These are phyloP conservation scores for Bremia lactucae DNA, from an alignment of 352 stramenopile genomes.

Conservation along the genomic window DNA sequence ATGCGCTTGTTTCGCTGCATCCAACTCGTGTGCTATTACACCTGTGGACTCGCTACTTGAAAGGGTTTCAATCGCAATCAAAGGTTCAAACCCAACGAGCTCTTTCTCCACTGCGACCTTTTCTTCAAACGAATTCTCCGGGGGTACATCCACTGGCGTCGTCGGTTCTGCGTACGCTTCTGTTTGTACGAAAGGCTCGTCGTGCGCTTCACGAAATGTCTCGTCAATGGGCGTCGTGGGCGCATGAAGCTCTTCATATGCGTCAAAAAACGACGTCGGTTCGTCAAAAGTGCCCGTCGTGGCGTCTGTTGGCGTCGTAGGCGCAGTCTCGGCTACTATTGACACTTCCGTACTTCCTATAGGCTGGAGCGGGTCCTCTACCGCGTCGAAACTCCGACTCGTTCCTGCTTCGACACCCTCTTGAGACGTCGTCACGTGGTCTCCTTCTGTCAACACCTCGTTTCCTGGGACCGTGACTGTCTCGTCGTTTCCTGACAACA, in stretches of 20 bases:
- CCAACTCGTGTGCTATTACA: too few relatives aligned
- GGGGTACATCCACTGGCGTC: constrained; percentile 8
- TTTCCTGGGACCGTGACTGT: constrained; percentile 1
- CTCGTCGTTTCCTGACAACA: background rate
- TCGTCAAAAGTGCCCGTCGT: too few relatives aligned
- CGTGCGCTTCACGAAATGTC: background rate
- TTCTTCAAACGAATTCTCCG: constrained; percentile 10
- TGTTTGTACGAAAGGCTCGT: constrained; percentile 3
- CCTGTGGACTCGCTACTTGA: background rate
- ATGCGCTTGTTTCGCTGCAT: too few relatives aligned
- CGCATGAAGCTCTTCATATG: too few relatives aligned
- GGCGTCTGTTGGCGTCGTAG: too few relatives aligned
- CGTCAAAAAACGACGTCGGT: too few relatives aligned
- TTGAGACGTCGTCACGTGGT: background rate
- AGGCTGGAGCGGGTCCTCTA: too few relatives aligned
- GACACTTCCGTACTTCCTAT: background rate
- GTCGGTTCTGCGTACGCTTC: constrained; percentile 1
- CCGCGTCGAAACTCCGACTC: too few relatives aligned
- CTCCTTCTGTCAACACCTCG: constrained; percentile 1
- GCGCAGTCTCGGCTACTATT: background rate
- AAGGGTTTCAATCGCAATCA: background rate
- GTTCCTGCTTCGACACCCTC: too few relatives aligned
- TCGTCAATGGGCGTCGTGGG: background rate
- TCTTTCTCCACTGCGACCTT: constrained; percentile 2
- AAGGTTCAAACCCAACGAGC: too few relatives aligned